Evolutionary conservation across 225 moss, liverwort and hornwort species (phyloP), one percentile per base, ranked within the genome.

Genomic region (Lunularia cruciata): DNA sequence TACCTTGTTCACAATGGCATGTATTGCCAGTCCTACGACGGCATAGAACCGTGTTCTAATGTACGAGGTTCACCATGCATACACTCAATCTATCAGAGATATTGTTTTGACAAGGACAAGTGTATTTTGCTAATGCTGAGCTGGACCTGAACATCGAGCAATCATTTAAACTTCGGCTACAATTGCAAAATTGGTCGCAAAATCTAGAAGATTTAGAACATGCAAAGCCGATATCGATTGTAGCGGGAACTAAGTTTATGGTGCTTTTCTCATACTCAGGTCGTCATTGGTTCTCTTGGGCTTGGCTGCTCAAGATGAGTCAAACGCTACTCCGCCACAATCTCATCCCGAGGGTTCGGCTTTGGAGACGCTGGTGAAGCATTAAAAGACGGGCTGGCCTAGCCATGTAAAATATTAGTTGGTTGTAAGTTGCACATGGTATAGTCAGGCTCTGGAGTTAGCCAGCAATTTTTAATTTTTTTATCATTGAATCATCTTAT

Each of bases 201-300:
- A 27, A 54, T 28, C 0, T 54, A 31, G 7, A n/a, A n/a, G 9
- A 15, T 32, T 32, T 57, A 2, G 15, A 26, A 6, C 6, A 4
- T 55, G 27, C 28, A n/a, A n/a, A n/a, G n/a, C n/a, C n/a, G n/a
- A n/a, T n/a, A n/a, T n/a, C n/a, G n/a, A 20, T 51, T 20, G n/a
- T 20, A 51, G 2, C 2, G 22, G 25, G 14, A 32, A 32, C 31
- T 31, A 15, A 39, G 8, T 5, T 10, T 49, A 0, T 40, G 20
- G 12, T 14, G 22, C 31, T 60, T 8, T 62, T 30, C 43, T 66
- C 26, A n/a, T 30, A 19, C 64, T 63, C 82, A 83, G 82, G 60
- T 78, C 75, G 12, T 83, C 82, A 3, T 34, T 83, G 30, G 82
- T 83, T 47, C 82, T 78, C 37, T 35, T 83, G 54, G 82, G 82